Evolutionary conservation across 1,284 basidiomycete species (phyloP).

Genomic region (Meira nashicola): DNA sequence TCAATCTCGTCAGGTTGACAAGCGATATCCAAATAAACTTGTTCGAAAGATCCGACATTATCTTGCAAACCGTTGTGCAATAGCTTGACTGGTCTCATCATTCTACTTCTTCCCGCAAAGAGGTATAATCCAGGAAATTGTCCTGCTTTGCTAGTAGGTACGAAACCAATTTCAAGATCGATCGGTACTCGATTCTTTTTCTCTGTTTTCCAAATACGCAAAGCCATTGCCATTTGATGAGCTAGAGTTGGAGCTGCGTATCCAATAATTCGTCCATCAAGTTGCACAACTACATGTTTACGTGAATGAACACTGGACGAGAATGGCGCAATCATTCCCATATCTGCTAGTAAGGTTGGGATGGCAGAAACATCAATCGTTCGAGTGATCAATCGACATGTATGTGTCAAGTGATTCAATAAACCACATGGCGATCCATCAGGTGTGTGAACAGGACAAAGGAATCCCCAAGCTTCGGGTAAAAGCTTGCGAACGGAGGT

Average conservation of each 20-base stretch:
- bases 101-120: conserved; percentile 79
- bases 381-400: conserved; percentile 82
- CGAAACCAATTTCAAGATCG: conserved; percentile 90
- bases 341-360: conserved; percentile 72
- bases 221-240: conserved; percentile 71
- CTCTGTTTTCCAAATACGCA: conserved; percentile 95
- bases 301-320: conserved; percentile 70
- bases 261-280: conserved; percentile 92
- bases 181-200: conserved; percentile 71
- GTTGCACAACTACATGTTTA: conserved; percentile 78
- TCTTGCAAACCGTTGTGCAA: conserved; percentile 79
- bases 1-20: conserved; percentile 86
- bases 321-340: conserved; percentile 93
- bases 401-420: conserved; percentile 90
- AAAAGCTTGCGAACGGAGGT: conserved; percentile 94
- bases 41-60: conserved; percentile 92
- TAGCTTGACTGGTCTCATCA: conserved; percentile 98
- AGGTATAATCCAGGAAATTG: conserved; percentile 96
- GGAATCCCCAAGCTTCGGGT: conserved; percentile 98
- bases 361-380: conserved; percentile 73
- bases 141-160: conserved; percentile 82
- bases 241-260: conserved; percentile 78
- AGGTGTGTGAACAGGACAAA: conserved; percentile 97
- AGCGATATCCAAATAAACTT: conserved; percentile 99
- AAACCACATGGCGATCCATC: conserved; percentile 97